phyloP scores from a whole-genome alignment of 2,329 filamentous ascomycete species.

The Xylaria sp. region DNA sequence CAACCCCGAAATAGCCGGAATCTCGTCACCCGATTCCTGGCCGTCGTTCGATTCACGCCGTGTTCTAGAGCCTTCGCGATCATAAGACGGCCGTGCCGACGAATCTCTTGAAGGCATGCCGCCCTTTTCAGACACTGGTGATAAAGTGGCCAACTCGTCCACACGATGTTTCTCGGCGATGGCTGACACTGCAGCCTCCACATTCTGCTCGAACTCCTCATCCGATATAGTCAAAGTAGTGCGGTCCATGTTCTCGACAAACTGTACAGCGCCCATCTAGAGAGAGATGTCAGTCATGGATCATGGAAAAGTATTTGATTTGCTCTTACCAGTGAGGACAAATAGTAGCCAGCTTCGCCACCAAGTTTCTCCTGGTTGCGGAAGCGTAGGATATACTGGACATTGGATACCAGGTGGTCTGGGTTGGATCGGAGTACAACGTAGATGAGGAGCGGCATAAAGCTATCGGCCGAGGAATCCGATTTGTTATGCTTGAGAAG shows the following conservation, averaged over 20 bases:
- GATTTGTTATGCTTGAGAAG: conserved; percentile 86
- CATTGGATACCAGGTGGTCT: conserved; percentile 91
- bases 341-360: conserved; percentile 96
- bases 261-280: conserved; percentile 87
- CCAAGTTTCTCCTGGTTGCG: conserved; percentile 95
- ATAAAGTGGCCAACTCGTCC: conserved; percentile 41
- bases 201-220: conserved; percentile 90
- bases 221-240: conserved; percentile 90
- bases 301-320: conserved; percentile 1
- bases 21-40: conserved; percentile 58
- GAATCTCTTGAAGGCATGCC: conserved; percentile 37
- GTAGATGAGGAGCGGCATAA: conserved; percentile 91
- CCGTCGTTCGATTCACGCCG: conserved; percentile 52
- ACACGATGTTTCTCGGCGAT: conserved; percentile 84
- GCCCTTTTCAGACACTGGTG: conserved; percentile 44
- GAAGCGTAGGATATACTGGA: conserved; percentile 96
- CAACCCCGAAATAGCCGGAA: conserved; percentile 75
- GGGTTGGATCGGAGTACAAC: conserved; percentile 92
- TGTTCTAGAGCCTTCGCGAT: conserved; percentile 35
- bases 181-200: conserved; percentile 91
- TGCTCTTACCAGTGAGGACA: conserved; percentile 73
- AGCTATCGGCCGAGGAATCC: conserved; percentile 93
- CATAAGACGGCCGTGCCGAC: conserved; percentile 40
- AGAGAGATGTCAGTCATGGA: conserved; percentile 4
- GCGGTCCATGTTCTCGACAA: conserved; percentile 92